Evolutionary conservation across 306 rosid species (phyloP).

Genomic region (Castanospermum australe): DNA sequence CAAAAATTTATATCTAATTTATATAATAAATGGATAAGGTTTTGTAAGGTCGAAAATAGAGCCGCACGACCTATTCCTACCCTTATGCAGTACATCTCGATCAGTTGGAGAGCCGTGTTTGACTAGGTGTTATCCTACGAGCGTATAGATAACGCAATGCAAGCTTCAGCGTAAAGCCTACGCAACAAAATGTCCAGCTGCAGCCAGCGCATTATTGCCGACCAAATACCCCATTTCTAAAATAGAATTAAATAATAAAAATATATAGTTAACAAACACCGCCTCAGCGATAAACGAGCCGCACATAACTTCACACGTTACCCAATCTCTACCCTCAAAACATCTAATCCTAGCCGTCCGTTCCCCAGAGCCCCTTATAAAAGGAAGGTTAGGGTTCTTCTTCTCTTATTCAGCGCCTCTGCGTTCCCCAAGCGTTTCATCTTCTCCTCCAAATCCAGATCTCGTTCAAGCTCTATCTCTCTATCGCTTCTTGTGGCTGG

Average conservation of each 20-base stretch:
- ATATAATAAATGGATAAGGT: too few species aligned
- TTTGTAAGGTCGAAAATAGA: too few species aligned
- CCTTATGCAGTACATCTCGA: too few species aligned
- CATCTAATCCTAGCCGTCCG: slow-evolving; percentile 37
- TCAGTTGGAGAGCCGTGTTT: too few species aligned
- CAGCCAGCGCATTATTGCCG: slow-evolving; percentile 27
- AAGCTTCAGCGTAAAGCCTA: neutral
- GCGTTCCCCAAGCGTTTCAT: too few species aligned
- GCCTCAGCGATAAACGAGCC: slow-evolving; percentile 8
- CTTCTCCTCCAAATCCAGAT: neutral
- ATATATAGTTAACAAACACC: neutral
- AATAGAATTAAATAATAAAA: neutral
- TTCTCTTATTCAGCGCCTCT: neutral
- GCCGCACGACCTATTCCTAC: too few species aligned
- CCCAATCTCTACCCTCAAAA: slow-evolving; percentile 18
- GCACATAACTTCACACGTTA: slow-evolving; percentile 30
- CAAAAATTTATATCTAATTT: too few species aligned
- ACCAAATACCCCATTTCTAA: slow-evolving; percentile 1
- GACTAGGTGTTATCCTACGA: neutral
- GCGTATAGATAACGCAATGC: neutral
- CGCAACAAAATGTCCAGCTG: slow-evolving; percentile 9
- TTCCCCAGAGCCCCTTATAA: slow-evolving; percentile 13
- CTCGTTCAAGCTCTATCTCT: neutral
- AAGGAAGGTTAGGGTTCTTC: neutral
- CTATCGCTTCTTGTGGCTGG: accelerated